phyloP scores from a whole-genome alignment of 1,139 yeast species.

The Geotrichum candidum region DNA sequence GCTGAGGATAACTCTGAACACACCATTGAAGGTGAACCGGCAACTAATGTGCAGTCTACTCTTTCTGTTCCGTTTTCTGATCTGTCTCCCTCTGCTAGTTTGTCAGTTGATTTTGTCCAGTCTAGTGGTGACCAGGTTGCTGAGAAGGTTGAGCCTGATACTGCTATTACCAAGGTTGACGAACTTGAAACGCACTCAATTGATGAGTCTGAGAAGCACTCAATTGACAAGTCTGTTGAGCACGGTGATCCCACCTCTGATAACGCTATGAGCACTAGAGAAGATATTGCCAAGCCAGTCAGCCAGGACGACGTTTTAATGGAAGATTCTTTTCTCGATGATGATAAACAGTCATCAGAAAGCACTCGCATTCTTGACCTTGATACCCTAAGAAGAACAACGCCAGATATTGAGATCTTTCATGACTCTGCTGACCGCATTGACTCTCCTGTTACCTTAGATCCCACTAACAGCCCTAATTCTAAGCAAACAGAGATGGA shows the following conservation, averaged over 20 bases:
- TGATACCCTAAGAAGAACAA: neutral
- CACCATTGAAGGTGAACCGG: neutral
- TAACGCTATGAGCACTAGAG: neutral
- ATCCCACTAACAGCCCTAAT: neutral
- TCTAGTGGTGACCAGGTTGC: neutral
- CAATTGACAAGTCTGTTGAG: neutral
- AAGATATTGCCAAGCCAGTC: neutral
- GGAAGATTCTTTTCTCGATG: neutral
- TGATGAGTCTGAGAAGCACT: neutral
- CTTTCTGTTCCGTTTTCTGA: neutral
- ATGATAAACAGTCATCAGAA: neutral
- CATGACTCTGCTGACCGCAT: neutral
- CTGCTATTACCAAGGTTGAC: neutral
- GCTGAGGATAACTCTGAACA: neutral
- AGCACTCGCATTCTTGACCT: neutral
- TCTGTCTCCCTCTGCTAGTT: neutral
- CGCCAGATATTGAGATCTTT: constrained; percentile 7
- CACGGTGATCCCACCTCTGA: neutral
- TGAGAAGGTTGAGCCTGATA: neutral
- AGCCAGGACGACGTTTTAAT: neutral
- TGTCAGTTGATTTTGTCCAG: neutral
- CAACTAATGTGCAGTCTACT: neutral
- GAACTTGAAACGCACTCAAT: neutral
- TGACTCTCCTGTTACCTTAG: neutral
- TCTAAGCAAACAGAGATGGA: neutral